Evolutionary conservation across 2,329 filamentous ascomycete species (phyloP).

Genomic region (Diaporthe helianthi): DNA sequence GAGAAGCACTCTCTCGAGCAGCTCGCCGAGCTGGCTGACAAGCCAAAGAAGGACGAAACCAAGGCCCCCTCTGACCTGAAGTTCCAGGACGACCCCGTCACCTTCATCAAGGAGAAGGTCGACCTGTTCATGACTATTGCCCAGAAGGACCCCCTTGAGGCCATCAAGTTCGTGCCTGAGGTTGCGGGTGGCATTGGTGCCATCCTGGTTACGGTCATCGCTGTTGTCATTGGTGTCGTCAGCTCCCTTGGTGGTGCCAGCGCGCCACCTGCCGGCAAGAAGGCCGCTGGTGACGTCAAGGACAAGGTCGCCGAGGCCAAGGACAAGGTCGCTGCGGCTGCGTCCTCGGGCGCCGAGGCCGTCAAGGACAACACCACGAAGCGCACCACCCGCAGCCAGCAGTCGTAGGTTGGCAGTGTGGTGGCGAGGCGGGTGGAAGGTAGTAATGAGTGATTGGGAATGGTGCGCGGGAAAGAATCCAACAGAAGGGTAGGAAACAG

Average conservation of each 20-base stretch:
- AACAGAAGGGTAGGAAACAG: not conserved
- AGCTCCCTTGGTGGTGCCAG: conserved; percentile 61
- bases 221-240: conserved; percentile 72
- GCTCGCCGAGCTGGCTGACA: conserved; percentile 77
- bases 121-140: conserved; percentile 87
- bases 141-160: conserved; percentile 81
- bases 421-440: conserved; percentile 28
- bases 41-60: conserved; percentile 74
- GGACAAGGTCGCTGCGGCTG: conserved; percentile 71
- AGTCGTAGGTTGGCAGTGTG: conserved; percentile 48
- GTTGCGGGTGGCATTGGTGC: conserved; percentile 82
- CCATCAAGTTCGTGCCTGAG: conserved; percentile 89
- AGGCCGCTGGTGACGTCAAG: conserved; percentile 69
- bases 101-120: conserved; percentile 89
- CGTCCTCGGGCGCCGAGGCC: conserved; percentile 70
- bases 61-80: conserved; percentile 78
- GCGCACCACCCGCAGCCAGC: conserved; percentile 63
- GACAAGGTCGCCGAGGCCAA: conserved; percentile 79
- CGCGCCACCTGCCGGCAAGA: conserved; percentile 76
- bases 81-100: conserved; percentile 90
- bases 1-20: conserved; percentile 86
- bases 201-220: conserved; percentile 72
- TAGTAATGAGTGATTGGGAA: conserved; percentile 21
- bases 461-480: not conserved
- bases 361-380: conserved; percentile 76